Evolutionary conservation across 208 protist genomes (phyloP).

Genomic region (Acanthamoeba healyi): DNA sequence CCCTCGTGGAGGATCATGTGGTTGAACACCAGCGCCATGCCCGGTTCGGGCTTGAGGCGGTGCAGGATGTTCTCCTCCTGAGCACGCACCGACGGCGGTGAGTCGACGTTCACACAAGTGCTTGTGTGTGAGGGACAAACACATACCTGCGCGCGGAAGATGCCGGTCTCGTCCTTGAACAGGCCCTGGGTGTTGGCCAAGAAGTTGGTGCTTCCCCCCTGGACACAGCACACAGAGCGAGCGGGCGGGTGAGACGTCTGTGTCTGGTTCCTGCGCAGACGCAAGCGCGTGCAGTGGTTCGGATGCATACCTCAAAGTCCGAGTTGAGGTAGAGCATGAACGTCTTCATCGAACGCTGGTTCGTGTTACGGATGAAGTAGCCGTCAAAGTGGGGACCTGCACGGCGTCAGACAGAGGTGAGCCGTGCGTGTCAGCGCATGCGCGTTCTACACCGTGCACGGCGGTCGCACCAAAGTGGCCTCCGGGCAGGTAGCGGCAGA

Average conservation of each 20-base stretch:
- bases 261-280: neutral
- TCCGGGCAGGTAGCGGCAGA: conserved; percentile 45
- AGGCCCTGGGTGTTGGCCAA: conserved; percentile 6
- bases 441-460: no score
- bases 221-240: neutral
- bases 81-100: neutral
- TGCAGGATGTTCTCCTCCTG: conserved; percentile 59
- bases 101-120: no score
- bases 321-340: conserved; percentile 75
- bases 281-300: neutral
- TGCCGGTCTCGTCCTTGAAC: conserved; percentile 63
- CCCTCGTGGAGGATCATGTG: conserved; percentile 69
- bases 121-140: no score
- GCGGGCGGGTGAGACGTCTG: neutral
- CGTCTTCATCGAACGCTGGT: conserved; percentile 64
- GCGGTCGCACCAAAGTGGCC: conserved; percentile 21
- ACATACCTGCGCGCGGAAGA: conserved; percentile 33
- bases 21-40: conserved; percentile 74
- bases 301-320: conserved; percentile 4
- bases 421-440: neutral
- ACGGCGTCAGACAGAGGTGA: no score
- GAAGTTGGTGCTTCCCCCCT: conserved; percentile 53
- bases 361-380: neutral
- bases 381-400: conserved; percentile 48
- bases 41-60: conserved; percentile 42